Conservation (phyloP, 306 rosid genomes). For the Fragaria ananassa region DNA sequence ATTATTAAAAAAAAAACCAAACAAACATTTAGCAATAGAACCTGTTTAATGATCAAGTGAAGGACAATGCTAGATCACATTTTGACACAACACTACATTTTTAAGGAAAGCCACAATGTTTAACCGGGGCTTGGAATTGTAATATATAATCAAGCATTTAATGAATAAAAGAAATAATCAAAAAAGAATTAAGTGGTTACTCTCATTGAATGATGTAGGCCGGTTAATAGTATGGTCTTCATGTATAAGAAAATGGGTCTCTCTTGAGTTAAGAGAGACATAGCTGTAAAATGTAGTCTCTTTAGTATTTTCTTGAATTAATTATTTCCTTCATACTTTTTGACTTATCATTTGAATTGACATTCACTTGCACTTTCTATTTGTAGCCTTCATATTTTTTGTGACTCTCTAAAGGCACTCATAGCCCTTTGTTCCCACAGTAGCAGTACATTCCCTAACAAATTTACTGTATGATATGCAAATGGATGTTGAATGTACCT, state of each 20-base stretch:
- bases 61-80: neutral
- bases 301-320: neutral
- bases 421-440: neutral
- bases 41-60: neutral
- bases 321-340: neutral
- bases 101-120: neutral
- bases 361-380: neutral
- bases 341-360: neutral
- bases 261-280: neutral
- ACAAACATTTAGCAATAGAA: neutral
- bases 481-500: conserved; percentile 43
- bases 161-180: neutral
- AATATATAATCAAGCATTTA: neutral
- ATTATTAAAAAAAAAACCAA: neutral
- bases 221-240: neutral
- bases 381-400: neutral
- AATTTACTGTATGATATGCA: neutral
- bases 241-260: neutral
- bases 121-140: neutral
- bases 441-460: neutral
- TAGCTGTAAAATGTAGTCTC: neutral
- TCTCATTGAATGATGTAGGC: neutral
- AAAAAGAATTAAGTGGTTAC: neutral
- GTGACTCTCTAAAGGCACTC: neutral
- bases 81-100: neutral